Evolutionary conservation across 495 filamentous ascomycete genomes (phyloP).

Genomic region (Lasiosphaeria miniovina): DNA sequence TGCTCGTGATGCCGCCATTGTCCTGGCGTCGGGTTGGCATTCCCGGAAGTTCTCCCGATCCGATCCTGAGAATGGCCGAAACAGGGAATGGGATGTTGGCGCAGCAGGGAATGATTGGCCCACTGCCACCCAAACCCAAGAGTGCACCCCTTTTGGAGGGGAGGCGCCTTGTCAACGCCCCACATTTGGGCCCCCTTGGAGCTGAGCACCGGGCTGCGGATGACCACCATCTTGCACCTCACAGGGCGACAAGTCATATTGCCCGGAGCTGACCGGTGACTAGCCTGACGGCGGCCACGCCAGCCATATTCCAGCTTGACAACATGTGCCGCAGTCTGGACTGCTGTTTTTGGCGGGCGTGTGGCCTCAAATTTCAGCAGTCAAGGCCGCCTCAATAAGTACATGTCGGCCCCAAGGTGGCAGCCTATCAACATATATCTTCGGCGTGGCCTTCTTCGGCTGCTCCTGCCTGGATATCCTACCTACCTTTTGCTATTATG

Average conservation of each 20-base stretch:
- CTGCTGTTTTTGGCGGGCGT: too few relatives aligned
- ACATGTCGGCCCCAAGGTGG: neutral
- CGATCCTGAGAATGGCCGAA: neutral
- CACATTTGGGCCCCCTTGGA: conserved; percentile 18
- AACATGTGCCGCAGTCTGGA: too few relatives aligned
- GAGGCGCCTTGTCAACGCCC: conserved; percentile 21
- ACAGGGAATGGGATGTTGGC: neutral
- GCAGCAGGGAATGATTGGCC: conserved; percentile 4
- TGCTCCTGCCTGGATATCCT: neutral
- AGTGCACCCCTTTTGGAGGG: conserved; percentile 4
- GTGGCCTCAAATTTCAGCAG: too few relatives aligned
- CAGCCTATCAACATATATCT: conserved; percentile 5
- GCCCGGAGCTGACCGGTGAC: conserved; percentile 23
- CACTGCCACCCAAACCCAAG: neutral
- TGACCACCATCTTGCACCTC: conserved; percentile 21
- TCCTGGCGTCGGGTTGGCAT: neutral
- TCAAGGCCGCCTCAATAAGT: too few relatives aligned
- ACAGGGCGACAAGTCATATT: conserved; percentile 21
- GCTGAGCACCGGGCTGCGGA: conserved; percentile 10
- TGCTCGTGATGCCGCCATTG: too few relatives aligned
- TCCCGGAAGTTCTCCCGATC: neutral
- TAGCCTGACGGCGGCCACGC: conserved; percentile 13
- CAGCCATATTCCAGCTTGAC: conserved; percentile 11
- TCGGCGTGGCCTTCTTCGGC: neutral
- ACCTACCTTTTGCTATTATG: conserved; percentile 8